Conservation (phyloP, 2,329 filamentous ascomycete species). For the Aspergillus pseudonomiae region DNA sequence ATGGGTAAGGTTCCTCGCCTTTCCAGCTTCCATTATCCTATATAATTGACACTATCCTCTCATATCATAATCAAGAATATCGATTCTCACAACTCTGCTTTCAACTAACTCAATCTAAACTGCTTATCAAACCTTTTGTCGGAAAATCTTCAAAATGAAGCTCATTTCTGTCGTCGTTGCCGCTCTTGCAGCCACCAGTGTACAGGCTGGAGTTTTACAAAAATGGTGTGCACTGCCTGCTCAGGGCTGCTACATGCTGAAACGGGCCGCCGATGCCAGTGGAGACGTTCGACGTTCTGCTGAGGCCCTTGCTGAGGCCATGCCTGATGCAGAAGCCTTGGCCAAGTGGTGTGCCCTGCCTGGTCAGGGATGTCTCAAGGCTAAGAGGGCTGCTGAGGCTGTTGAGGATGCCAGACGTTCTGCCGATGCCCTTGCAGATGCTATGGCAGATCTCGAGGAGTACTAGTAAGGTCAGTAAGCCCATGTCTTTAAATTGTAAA, state of each 20-base stretch:
- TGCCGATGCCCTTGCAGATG: constrained; percentile 35
- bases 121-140: not conserved
- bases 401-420: constrained; percentile 56
- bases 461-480: constrained; percentile 24
- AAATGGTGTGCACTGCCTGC: constrained; percentile 35
- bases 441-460: constrained; percentile 36
- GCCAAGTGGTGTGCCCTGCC: constrained; percentile 38
- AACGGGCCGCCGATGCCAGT: constrained; percentile 31
- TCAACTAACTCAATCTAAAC: not conserved
- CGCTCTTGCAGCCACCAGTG: constrained; percentile 44
- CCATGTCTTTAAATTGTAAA: not conserved
- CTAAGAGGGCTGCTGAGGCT: constrained; percentile 66
- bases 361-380: constrained; percentile 56
- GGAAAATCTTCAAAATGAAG: constrained; percentile 47
- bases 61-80: not conserved
- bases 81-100: not conserved
- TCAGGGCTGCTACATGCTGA: constrained; percentile 33
- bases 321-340: constrained; percentile 28
- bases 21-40: not conserved
- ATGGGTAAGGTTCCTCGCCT: not conserved
- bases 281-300: constrained; percentile 36
- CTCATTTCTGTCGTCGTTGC: constrained; percentile 47
- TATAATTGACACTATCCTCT: constrained; percentile 12
- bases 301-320: constrained; percentile 36
- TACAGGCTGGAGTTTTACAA: constrained; percentile 33